phyloP scores from a whole-genome alignment of 2,329 filamentous ascomycete species.

The Chaetomiaceae sp. region DNA sequence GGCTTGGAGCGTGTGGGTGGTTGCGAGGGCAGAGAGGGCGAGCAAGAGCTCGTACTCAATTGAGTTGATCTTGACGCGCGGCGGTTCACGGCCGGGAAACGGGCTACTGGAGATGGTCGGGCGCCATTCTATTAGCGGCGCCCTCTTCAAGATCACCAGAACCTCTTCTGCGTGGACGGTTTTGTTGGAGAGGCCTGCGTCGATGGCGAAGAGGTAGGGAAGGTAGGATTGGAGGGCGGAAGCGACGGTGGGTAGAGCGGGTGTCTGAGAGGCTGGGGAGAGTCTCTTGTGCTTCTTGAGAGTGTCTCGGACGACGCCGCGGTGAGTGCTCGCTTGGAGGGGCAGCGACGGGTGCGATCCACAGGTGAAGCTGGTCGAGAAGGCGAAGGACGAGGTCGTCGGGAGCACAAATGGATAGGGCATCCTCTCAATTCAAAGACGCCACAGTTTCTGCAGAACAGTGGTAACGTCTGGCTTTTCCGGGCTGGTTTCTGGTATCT shows the following conservation, averaged over 20 bases:
- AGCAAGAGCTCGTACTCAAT: constrained; percentile 82
- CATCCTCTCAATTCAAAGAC: constrained; percentile 47
- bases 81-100: constrained; percentile 45
- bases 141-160: constrained; percentile 55
- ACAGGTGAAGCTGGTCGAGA: constrained; percentile 69
- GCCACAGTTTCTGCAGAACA: neutral
- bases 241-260: constrained; percentile 64
- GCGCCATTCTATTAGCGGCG: constrained; percentile 73
- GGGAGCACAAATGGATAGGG: constrained; percentile 84
- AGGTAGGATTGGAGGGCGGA: constrained; percentile 69
- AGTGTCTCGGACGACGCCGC: constrained; percentile 73
- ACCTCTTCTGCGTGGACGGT: constrained; percentile 52
- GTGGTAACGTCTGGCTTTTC: too few species aligned
- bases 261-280: constrained; percentile 61
- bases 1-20: constrained; percentile 66
- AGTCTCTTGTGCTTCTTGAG: constrained; percentile 88
- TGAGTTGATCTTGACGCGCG: constrained; percentile 63
- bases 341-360: constrained; percentile 85
- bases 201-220: constrained; percentile 74
- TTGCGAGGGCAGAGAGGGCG: constrained; percentile 68
- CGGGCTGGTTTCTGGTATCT: too few species aligned
- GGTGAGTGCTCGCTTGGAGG: constrained; percentile 72
- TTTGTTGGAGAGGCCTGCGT: constrained; percentile 59
- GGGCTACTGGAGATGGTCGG: constrained; percentile 64
- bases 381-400: constrained; percentile 81